Conservation (phyloP, 768 basidiomycete genomes). For the Mycena chlorophos region DNA sequence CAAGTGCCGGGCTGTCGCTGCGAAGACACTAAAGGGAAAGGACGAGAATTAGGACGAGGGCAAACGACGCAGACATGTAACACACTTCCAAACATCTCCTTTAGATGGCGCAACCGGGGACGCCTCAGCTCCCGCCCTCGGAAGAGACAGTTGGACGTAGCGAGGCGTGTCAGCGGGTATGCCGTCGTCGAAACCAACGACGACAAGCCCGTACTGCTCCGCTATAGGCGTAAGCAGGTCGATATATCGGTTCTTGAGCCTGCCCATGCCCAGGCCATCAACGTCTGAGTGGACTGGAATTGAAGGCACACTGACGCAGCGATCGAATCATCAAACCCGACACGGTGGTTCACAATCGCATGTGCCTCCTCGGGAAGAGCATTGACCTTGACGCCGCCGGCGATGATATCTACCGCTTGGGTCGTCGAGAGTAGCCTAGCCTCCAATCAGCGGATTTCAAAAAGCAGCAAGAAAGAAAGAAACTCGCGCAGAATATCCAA, state of each 20-base stretch:
- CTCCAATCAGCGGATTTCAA: background rate
- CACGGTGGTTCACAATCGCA: constrained; percentile 51
- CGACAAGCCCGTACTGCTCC: constrained; percentile 3
- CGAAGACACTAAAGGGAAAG: background rate
- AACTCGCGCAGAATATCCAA: constrained; percentile 7
- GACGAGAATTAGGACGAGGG: too few species aligned
- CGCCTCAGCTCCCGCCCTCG: constrained; percentile 4
- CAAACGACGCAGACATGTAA: too few species aligned
- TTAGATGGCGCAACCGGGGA: constrained; percentile 14
- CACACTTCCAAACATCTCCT: constrained; percentile 14
- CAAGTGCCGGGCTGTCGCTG: background rate
- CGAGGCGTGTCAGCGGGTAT: constrained; percentile 7
- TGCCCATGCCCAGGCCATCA: too few species aligned
- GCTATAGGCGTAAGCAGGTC: constrained; percentile 7
- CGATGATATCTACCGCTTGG: constrained; percentile 54
- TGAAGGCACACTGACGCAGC: background rate
- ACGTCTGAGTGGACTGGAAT: too few species aligned
- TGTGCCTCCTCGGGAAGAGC: constrained; percentile 54
- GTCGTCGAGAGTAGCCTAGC: constrained; percentile 45
- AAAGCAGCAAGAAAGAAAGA: background rate
- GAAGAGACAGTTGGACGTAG: constrained; percentile 3
- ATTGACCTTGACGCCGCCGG: constrained; percentile 48
- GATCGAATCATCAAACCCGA: constrained; percentile 30
- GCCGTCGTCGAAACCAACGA: constrained; percentile 5
- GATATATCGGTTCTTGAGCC: constrained; percentile 7